phyloP scores from a whole-genome alignment of 257 asterid species.

The Solanum sitiens region DNA sequence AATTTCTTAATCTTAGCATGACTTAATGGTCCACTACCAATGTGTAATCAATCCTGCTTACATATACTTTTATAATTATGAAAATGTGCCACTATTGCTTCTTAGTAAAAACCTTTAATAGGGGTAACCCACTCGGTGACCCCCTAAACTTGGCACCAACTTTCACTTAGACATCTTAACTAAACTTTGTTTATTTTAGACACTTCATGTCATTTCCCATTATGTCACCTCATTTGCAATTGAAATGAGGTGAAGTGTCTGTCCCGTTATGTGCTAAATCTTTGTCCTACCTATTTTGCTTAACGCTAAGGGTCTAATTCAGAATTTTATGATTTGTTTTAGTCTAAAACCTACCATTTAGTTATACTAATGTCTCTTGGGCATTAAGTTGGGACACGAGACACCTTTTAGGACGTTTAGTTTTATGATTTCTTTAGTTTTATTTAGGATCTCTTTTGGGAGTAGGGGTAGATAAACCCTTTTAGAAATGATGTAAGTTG shows the following conservation, averaged over 20 bases:
- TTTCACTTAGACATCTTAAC: no score
- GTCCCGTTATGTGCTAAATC: background rate
- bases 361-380: background rate
- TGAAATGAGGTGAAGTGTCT: no score
- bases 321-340: background rate
- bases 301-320: background rate
- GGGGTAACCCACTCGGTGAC: no score
- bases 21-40: background rate
- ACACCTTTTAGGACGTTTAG: background rate
- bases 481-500: background rate
- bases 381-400: background rate
- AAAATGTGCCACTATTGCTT: background rate
- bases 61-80: background rate
- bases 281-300: background rate
- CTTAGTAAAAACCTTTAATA: background rate
- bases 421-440: no score
- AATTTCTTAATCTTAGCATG: background rate
- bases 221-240: no score
- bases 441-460: background rate
- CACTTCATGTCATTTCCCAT: no score
- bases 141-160: no score
- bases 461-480: background rate
- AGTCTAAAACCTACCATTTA: background rate
- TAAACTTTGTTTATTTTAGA: no score
- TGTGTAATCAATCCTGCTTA: background rate